phyloP scores from a whole-genome alignment of 495 filamentous ascomycete genomes.

The Amorphotheca resinae region DNA sequence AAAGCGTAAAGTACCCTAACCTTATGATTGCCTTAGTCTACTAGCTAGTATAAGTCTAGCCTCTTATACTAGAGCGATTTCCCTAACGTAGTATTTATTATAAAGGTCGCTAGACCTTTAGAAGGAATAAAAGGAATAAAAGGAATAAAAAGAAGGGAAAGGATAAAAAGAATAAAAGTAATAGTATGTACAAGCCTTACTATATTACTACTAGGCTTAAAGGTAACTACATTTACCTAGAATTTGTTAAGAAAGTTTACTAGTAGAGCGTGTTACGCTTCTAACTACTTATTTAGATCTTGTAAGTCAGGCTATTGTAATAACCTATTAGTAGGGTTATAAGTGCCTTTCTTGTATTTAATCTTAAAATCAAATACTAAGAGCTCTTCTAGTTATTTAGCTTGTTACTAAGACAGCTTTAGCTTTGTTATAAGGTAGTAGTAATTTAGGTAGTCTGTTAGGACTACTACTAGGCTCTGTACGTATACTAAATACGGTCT shows the following conservation, averaged over 20 bases:
- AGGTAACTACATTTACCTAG: too few relatives aligned
- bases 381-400: background rate
- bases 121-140: too few relatives aligned
- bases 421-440: background rate
- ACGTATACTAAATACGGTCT: background rate
- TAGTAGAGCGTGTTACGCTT: background rate
- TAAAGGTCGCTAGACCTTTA: too few relatives aligned
- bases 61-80: background rate
- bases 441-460: background rate
- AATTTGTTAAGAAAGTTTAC: background rate
- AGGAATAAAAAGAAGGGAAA: too few relatives aligned
- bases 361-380: background rate
- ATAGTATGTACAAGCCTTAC: background rate
- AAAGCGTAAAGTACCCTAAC: background rate
- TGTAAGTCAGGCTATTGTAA: background rate
- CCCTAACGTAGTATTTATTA: background rate
- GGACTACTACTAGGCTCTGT: background rate
- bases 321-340: background rate
- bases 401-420: background rate
- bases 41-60: background rate
- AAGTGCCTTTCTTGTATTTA: background rate
- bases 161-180: background rate
- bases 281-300: background rate
- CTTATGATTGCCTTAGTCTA: background rate
- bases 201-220: background rate